Evolutionary conservation across 139 green algal genomes (phyloP).

Genomic region (Chlamydomonas sp.): DNA sequence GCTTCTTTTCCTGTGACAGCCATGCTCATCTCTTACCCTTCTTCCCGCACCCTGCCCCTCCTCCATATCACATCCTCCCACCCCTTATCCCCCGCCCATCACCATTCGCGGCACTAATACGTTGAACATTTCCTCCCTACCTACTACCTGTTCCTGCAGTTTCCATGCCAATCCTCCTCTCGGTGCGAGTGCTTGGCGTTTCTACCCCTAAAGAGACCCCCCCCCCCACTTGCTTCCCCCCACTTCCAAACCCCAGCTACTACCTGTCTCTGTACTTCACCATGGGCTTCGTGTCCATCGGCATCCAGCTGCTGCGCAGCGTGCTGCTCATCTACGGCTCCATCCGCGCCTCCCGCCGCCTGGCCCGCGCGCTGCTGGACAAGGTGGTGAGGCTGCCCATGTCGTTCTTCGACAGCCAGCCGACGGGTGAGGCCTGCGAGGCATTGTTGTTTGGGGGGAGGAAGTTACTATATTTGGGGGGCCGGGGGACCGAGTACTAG

Average conservation of each 20-base stretch:
- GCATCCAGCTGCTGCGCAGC: slow-evolving; percentile 36
- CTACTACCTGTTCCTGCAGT: too few species aligned
- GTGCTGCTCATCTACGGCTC: slow-evolving; percentile 58
- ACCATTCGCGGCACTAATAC: too few species aligned
- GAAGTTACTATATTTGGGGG: not conserved
- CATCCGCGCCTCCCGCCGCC: slow-evolving; percentile 50
- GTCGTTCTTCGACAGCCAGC: slow-evolving; percentile 90
- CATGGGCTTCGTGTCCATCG: slow-evolving; percentile 71
- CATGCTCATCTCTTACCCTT: too few species aligned
- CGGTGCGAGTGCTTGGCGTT: too few species aligned
- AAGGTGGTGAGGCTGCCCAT: slow-evolving; percentile 85
- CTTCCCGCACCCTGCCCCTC: not conserved
- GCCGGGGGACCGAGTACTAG: not conserved
- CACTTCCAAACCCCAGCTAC: slow-evolving; percentile 2
- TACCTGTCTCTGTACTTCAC: slow-evolving; percentile 74
- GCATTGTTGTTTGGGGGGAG: not conserved
- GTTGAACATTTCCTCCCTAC: too few species aligned
- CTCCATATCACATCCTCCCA: not conserved
- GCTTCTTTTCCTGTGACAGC: too few species aligned
- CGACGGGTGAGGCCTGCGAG: slow-evolving; percentile 53
- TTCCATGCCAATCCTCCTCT: too few species aligned
- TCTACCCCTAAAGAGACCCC: not conserved
- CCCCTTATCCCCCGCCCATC: too few species aligned
- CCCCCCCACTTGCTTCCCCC: too few species aligned
- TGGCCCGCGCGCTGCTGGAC: slow-evolving; percentile 57